Base-by-base conservation (phyloP, 805 yeast genomes). In the Starmera caribaea region DNA sequence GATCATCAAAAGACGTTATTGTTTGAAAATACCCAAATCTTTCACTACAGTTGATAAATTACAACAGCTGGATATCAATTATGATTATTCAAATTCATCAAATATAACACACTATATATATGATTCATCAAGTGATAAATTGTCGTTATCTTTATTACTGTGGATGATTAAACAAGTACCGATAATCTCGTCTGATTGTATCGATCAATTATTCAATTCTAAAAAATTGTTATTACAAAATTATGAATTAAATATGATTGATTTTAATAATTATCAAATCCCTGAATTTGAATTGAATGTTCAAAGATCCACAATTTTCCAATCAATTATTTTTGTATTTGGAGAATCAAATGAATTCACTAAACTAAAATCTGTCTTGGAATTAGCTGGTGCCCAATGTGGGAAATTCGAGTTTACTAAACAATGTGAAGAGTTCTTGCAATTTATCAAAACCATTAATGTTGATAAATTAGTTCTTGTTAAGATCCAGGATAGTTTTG, bases 121-220 rank as follows among this genome's bases (percentile, higher is more conserved):
- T 12, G 28, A 33, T 14, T 33, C 28, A 31, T 46, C 51, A 39
- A 48, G 47, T 5, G 42, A 47, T 24, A 41, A 43, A 33, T 37
- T 47, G 24, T 51, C 66, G 3, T 41, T 58, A n/a, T 54, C 53
- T 31, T 39, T 58, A 3, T 41, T 61, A 26, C 57, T 51, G 14
- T 69, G 70, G 0, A 39, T 65, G 40, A 46, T 58, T 14, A 38
- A 42, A 8, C 49, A 46, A 9, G 46, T 63, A 0, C 64, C 66
- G 1, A 45, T 66, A 2, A 57, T 58, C 3, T 45, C 43, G 11
- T 37, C 40, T 8, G 53, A 45, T 2, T 63, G 44, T 39, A 40
- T 50, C 1, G 40, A 49, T 3, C 51, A 50, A 0, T 32, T 63
- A 1, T 30, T 37, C 2, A 40, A 30, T 1, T 35, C 42, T 3